A percentile compares a stretch with the other conserved stretches of the same genome.
Conservation (phyloP, 2,329 filamentous ascomycete genomes). For the Aureobasidium melanogenum region DNA sequence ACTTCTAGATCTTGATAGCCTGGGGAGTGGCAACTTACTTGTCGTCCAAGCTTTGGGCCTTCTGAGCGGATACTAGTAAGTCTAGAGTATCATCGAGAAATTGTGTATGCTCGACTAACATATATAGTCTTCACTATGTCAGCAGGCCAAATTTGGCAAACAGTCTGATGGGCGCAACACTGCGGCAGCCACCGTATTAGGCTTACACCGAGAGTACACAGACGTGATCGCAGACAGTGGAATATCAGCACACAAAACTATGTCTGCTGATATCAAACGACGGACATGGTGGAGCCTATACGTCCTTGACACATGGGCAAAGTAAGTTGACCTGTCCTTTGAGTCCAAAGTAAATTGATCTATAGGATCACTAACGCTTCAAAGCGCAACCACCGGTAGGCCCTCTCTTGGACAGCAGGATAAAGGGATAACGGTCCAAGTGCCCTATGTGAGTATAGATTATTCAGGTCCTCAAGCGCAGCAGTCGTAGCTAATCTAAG, state of each 20-base stretch:
- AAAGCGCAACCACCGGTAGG: slow-evolving; percentile 57
- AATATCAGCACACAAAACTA: slow-evolving; percentile 34
- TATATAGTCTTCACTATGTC: slow-evolving; percentile 21
- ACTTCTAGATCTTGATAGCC: slow-evolving; percentile 22
- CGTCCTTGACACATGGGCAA: slow-evolving; percentile 64
- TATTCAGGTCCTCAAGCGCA: neutral
- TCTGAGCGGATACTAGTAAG: slow-evolving; percentile 23
- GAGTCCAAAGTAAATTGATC: neutral
- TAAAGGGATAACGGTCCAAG: slow-evolving; percentile 56
- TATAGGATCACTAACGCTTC: neutral
- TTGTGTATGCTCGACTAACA: neutral
- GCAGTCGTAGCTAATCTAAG: neutral
- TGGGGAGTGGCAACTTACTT: slow-evolving; percentile 24
- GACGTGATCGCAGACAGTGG: slow-evolving; percentile 25
- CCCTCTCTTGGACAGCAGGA: slow-evolving; percentile 62
- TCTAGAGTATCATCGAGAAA: rapidly evolving
- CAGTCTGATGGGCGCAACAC: slow-evolving; percentile 24
- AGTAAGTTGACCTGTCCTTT: neutral
- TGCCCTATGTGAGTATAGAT: slow-evolving; percentile 39
- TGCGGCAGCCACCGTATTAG: slow-evolving; percentile 25
- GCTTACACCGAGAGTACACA: slow-evolving; percentile 24
- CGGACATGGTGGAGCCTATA: slow-evolving; percentile 70
- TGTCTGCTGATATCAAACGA: slow-evolving; percentile 52
- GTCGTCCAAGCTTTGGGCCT: slow-evolving; percentile 24
- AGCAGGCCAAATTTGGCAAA: slow-evolving; percentile 26